Evolutionary conservation across 2,329 filamentous ascomycete genomes (phyloP), one percentile per base, ranked within the genome.

Genomic region (Cyanodermella asteris): DNA sequence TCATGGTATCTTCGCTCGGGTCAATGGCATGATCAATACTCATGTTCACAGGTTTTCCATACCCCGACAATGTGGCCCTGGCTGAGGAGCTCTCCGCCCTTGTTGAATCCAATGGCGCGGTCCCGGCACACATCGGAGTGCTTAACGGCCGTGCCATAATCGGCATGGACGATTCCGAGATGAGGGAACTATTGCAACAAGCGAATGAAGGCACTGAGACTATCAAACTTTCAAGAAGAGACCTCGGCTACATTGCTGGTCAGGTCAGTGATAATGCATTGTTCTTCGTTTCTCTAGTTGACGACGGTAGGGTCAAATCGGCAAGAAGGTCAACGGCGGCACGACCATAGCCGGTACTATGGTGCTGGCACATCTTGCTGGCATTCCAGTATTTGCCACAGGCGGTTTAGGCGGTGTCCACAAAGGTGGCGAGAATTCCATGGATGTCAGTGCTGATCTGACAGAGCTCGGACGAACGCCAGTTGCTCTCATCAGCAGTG

Each of bases 281-380:
- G 15, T 28, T 13, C 8, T 16, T 11, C 10, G 4, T 22, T 11
- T 22, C 12, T 16, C 13, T 14, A n/a, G 13, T 16, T 12, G 4
- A 25, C 4, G 13, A 5, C 26, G 9, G 16, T 28, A 74, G 64
- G 68, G 72, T 16, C 42, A 74, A 26, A 46, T 62, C 22, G 74
- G 75, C 17, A 64, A 63, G 35, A 65, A 59, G 28, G 62, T 78
- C 22, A 74, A 90, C 45, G 87, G 82, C 15, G 87, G 84, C 7
- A 97, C 87, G 2, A 97, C 87, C 3, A 76, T 97, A 28, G 69
- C 84, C 5, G 82, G 76, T 2, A 97, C 87, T 3, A 93, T 91
- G 76, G 49, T 93, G 18, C 64, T 97, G 16, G 78, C 87, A 22
- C 62, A 76, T 33, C 55, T 82, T 31, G 84, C 81, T 15, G 82